These are phyloP conservation scores for Diplosphaera chodatii DNA, from an alignment of 139 green algal genomes.

Conservation along the genomic window DNA sequence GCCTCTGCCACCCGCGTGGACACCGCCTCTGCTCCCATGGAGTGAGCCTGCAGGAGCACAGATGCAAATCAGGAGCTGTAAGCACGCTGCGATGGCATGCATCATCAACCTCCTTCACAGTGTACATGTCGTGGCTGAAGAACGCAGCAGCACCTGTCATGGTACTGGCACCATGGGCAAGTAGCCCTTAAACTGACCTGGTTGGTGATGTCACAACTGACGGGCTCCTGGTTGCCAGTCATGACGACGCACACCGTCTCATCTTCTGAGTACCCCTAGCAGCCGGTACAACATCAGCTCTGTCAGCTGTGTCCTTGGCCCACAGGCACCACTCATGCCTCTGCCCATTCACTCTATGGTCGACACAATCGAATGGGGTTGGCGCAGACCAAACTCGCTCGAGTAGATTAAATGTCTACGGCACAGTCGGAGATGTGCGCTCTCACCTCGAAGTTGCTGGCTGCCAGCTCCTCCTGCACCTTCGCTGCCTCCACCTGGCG, in stretches of 20 bases:
- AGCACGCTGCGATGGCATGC: too few species aligned
- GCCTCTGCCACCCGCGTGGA: slow-evolving; percentile 60
- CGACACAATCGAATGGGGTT: too few species aligned
- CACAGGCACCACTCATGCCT: too few species aligned
- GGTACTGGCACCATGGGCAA: too few species aligned
- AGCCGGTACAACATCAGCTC: slow-evolving; percentile 62
- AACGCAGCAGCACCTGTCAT: too few species aligned
- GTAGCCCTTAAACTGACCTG: slow-evolving; percentile 46
- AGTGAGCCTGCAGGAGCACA: too few species aligned
- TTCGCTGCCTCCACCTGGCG: slow-evolving; percentile 79
- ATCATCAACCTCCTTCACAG: neutral
- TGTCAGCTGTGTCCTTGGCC: neutral
- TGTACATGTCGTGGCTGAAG: too few species aligned
- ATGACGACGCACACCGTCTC: slow-evolving; percentile 86
- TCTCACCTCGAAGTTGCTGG: neutral
- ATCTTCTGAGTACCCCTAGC: slow-evolving; percentile 86
- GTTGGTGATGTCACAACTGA: slow-evolving; percentile 79
- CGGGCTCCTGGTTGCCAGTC: slow-evolving; percentile 88
- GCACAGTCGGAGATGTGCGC: too few species aligned
- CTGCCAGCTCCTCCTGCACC: slow-evolving; percentile 81
- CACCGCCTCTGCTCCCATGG: slow-evolving; percentile 46
- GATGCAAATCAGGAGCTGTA: too few species aligned
- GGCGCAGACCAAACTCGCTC: too few species aligned
- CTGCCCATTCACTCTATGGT: too few species aligned
- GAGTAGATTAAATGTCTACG: too few species aligned